Percentiles rank a stretch among this genome's conserved stretches.
Conservation (phyloP, 805 yeast genomes). For the Kazachstania psychrophila region DNA sequence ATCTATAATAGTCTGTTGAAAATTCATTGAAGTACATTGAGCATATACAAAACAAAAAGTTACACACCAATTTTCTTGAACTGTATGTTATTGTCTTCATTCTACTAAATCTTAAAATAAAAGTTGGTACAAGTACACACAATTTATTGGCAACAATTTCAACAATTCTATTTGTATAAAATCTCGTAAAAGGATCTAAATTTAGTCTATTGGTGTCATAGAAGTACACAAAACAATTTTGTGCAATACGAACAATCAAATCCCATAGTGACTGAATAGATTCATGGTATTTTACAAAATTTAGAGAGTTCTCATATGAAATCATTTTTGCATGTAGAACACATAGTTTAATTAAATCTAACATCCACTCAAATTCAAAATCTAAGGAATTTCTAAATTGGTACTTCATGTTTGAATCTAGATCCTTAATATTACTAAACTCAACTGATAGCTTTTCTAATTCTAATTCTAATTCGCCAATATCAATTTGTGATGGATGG, state of each 20-base stretch:
- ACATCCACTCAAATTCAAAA: conserved; percentile 18
- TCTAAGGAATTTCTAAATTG: conserved; percentile 7
- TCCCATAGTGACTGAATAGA: conserved; percentile 17
- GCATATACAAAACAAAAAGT: conserved; percentile 15
- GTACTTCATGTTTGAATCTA: not conserved
- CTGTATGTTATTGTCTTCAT: conserved; percentile 7
- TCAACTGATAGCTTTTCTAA: conserved; percentile 9
- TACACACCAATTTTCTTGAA: conserved; percentile 11
- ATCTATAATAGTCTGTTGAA: conserved; percentile 23
- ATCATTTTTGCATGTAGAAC: conserved; percentile 19
- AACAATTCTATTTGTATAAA: conserved; percentile 23
- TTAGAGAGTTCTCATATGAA: conserved; percentile 14
- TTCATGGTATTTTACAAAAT: conserved; percentile 10
- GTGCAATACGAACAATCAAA: conserved; percentile 13
- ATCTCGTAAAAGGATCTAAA: conserved; percentile 14
- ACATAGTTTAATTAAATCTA: conserved; percentile 16
- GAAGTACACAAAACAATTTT: conserved; percentile 16
- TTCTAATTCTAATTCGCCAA: conserved; percentile 5
- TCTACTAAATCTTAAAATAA: conserved; percentile 20
- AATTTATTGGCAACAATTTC: conserved; percentile 21
- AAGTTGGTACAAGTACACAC: conserved; percentile 20
- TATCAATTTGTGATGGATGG: conserved; percentile 15
- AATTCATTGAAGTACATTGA: conserved; percentile 27
- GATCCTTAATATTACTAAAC: conserved; percentile 6
- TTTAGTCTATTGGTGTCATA: conserved; percentile 6